Conservation (phyloP, 371 early-diverging fungal genomes). For the Smittium mucronatum region DNA sequence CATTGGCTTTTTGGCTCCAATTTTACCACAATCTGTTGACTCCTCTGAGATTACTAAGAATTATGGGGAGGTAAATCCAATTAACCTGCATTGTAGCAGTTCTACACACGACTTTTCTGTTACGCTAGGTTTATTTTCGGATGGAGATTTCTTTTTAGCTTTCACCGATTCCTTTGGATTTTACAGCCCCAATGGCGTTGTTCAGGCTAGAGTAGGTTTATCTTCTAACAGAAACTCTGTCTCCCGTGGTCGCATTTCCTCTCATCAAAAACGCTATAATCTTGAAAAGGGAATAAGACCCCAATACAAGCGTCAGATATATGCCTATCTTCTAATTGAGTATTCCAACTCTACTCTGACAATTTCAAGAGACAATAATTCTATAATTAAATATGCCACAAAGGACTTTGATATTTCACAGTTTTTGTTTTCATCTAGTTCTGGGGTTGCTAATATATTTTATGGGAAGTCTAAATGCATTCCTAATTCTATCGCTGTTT, state of each 20-base stretch:
- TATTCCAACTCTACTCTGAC: background rate
- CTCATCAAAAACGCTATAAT: background rate
- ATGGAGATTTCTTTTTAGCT: background rate
- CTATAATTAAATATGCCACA: background rate
- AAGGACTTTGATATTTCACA: background rate
- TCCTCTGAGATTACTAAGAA: background rate
- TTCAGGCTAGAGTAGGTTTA: background rate
- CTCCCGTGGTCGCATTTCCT: no score
- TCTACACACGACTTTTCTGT: background rate
- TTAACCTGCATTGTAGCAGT: background rate
- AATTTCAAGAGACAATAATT: background rate
- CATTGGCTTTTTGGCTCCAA: background rate
- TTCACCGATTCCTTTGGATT: background rate
- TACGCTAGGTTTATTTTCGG: background rate
- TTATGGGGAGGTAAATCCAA: background rate
- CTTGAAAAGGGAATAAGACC: background rate
- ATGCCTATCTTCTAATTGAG: background rate
- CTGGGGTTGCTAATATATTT: background rate
- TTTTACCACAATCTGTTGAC: background rate
- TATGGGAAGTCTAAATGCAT: background rate
- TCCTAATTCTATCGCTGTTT: background rate
- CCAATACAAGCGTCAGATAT: background rate
- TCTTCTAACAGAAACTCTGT: background rate
- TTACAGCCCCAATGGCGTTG: background rate
- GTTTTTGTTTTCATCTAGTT: background rate